A percentile compares a stretch with the other conserved stretches of the same genome.
phyloP scores from a whole-genome alignment of 768 basidiomycete genomes.

The Tricholoma matsutake region DNA sequence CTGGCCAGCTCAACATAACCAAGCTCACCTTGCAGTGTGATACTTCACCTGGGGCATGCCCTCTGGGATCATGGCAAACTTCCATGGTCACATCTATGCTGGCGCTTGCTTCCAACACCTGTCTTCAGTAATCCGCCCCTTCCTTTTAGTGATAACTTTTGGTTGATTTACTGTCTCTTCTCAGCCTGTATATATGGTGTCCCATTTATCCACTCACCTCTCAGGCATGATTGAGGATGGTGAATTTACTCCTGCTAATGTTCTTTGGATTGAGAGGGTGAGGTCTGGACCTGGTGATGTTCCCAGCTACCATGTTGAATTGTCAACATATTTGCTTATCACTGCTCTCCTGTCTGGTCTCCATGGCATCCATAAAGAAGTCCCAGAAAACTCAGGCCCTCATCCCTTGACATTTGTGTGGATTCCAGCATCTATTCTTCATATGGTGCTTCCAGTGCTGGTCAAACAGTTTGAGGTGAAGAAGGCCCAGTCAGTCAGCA shows the following conservation, averaged over 20 bases:
- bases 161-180: neutral
- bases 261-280: neutral
- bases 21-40: neutral
- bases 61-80: neutral
- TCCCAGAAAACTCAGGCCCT: neutral
- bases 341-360: neutral
- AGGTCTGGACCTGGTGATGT: neutral
- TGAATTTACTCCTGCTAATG: neutral
- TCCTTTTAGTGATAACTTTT: neutral
- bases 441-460: neutral
- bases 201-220: neutral
- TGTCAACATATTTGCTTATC: neutral
- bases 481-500: neutral
- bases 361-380: neutral
- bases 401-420: neutral
- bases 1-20: neutral
- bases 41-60: neutral
- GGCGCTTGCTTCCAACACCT: neutral
- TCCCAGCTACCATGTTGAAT: neutral
- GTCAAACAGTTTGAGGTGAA: neutral
- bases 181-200: too few relatives aligned
- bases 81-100: neutral
- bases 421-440: neutral
- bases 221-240: neutral
- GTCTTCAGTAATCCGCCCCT: neutral